Base-by-base conservation (phyloP, 2,329 filamentous ascomycete species). In the Diaporthe caulivora region DNA sequence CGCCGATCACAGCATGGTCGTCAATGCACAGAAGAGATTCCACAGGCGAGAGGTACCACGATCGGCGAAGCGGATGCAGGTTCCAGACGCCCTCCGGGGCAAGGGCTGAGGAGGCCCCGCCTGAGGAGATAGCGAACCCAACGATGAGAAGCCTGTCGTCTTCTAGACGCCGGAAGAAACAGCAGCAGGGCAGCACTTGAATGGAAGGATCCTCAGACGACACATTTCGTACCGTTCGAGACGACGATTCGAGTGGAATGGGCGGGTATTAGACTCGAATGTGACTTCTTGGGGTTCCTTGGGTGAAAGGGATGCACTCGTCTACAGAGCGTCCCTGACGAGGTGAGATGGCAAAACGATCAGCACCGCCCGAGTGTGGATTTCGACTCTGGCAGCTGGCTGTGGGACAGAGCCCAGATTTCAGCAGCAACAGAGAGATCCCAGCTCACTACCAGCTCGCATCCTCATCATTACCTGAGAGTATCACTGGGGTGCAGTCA, bases 1-100 rank as follows among this genome's bases (percentile, higher is more conserved):
- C 77, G 88, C 89, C 2, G 90, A 92, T 73, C 87, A 90, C 76
- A 92, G 89, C 78, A 91, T 91, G 84, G 90, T 92, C 80, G 90
- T 92, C 44, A 91, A 92, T 75, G 86, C 88, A 2, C 87, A 90
- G 34, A 84, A 83, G 69, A 80, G 82, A 13, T 89, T 88, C 74
- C 83, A 86, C 55, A 87, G 90, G 53, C 88, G 88, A 75, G 88
- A 90, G 75, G 80, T 89, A 13, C 85, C 87, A 4, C 84, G 87
- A 40, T 78, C 83, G n/a, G 84, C 84, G 11, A 86, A 75, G 71
- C 84, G 86, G 47, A 79, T 78, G 72, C 62, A 67, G 11, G 62
- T 67, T 15, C 80, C 62, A 3, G 72, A 78, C 31, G 72, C 74
- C 18, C 51, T 81, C 72, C 74, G 67, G 79, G 80, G 68, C 75